Conservation (phyloP, 2,329 filamentous ascomycete species). For the Aspergillus awamori region DNA sequence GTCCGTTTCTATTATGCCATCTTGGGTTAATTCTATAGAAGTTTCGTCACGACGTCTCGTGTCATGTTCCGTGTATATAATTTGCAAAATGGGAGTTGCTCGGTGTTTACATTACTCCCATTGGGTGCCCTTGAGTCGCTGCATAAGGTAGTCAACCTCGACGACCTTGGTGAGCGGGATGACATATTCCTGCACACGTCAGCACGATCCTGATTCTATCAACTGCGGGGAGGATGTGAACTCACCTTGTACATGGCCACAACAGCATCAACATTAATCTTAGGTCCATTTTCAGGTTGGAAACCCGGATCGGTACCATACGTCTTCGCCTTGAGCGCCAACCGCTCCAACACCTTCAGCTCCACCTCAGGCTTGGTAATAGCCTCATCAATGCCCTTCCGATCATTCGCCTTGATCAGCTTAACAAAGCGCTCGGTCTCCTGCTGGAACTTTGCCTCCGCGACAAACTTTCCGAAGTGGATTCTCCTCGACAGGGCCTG, state of each 20-base stretch:
- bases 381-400: conserved; percentile 78
- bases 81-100: neutral
- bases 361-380: conserved; percentile 92
- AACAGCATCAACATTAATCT: conserved; percentile 91
- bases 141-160: conserved; percentile 97
- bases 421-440: conserved; percentile 78
- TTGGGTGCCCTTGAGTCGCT: conserved; percentile 67
- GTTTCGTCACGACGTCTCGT: conserved; percentile 11
- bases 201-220: neutral
- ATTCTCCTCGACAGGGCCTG: conserved; percentile 89
- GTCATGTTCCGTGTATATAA: neutral
- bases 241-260: conserved; percentile 76
- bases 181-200: conserved; percentile 64
- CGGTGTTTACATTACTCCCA: conserved; percentile 42
- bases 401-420: conserved; percentile 79
- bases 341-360: conserved; percentile 82
- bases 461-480: conserved; percentile 98
- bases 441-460: conserved; percentile 88
- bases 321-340: conserved; percentile 85
- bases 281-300: conserved; percentile 53
- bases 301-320: conserved; percentile 88
- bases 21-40: neutral
- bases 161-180: conserved; percentile 98
- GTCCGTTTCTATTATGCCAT: too few relatives aligned
- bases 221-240: neutral